These are phyloP conservation scores for Syzygium jambos DNA, from an alignment of 345 rosid species.

Conservation along the genomic window DNA sequence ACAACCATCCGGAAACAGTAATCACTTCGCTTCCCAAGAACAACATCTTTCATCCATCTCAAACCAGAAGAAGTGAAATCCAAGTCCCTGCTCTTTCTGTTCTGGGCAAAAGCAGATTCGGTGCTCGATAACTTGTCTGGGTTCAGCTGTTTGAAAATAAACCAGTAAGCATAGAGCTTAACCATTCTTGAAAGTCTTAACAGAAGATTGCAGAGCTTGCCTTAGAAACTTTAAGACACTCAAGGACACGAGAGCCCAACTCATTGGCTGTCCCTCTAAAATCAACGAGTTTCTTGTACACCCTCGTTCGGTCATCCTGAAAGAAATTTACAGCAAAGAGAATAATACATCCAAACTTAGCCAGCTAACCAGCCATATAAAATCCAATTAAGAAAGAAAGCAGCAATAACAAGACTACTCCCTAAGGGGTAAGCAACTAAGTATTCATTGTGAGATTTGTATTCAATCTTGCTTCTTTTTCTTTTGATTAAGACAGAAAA, in stretches of 20 bases:
- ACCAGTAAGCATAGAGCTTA: neutral
- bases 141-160: conserved; percentile 37
- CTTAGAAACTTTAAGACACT: conserved; percentile 77
- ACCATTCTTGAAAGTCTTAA: neutral
- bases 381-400: neutral
- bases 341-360: neutral
- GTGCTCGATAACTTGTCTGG: conserved; percentile 44
- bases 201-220: conserved; percentile 26
- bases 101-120: conserved; percentile 29
- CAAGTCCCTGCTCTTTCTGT: conserved; percentile 27
- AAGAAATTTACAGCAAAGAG: neutral
- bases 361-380: neutral
- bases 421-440: neutral
- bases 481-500: neutral
- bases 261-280: conserved; percentile 58
- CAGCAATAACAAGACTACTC: neutral
- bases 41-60: conserved; percentile 81
- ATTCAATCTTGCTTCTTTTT: neutral
- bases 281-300: conserved; percentile 63
- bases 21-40: conserved; percentile 84
- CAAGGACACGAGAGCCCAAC: conserved; percentile 58
- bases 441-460: neutral
- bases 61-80: conserved; percentile 57
- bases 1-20: conserved; percentile 87
- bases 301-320: conserved; percentile 79